A percentile compares a stretch with the other conserved stretches of the same genome.
phyloP scores from a whole-genome alignment of 169 alveolate genomes.

The Plasmodium knowlesi region DNA sequence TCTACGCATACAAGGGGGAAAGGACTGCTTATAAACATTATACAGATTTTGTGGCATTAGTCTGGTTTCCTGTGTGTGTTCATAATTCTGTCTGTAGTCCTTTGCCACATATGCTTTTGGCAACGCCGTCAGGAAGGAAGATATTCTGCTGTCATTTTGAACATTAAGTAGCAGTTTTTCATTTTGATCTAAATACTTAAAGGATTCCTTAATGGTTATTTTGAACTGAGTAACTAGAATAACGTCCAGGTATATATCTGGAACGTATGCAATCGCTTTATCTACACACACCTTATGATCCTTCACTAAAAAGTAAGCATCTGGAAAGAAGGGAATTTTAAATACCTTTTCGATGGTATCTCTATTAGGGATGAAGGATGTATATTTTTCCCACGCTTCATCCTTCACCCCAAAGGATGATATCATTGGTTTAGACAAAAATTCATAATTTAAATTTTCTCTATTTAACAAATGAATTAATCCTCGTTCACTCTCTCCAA shows the following conservation, averaged over 20 bases:
- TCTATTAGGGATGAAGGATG: conserved; percentile 55
- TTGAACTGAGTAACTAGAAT: conserved; percentile 76
- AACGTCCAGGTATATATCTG: conserved; percentile 77
- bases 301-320: conserved; percentile 80
- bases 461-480: conserved; percentile 80
- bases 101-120: conserved; percentile 74
- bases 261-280: conserved; percentile 78
- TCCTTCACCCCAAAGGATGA: conserved; percentile 51
- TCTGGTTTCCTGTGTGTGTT: conserved; percentile 60
- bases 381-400: conserved; percentile 78
- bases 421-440: conserved; percentile 55
- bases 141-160: conserved; percentile 76
- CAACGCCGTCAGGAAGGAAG: conserved; percentile 65
- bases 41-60: conserved; percentile 57
- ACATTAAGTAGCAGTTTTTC: conserved; percentile 40
- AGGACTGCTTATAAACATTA: conserved; percentile 85
- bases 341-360: conserved; percentile 27
- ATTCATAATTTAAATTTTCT: conserved; percentile 80
- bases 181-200: conserved; percentile 69
- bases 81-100: conserved; percentile 75
- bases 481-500: conserved; percentile 81
- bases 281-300: conserved; percentile 76
- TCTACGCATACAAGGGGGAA: conserved; percentile 94
- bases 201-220: conserved; percentile 73
- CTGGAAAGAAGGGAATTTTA: conserved; percentile 86